A percentile compares a stretch with the other conserved stretches of the same genome.
These are phyloP conservation scores for Coix lacrymajobi DNA, from an alignment of 176 grass and related monocot genomes.

Conservation along the genomic window DNA sequence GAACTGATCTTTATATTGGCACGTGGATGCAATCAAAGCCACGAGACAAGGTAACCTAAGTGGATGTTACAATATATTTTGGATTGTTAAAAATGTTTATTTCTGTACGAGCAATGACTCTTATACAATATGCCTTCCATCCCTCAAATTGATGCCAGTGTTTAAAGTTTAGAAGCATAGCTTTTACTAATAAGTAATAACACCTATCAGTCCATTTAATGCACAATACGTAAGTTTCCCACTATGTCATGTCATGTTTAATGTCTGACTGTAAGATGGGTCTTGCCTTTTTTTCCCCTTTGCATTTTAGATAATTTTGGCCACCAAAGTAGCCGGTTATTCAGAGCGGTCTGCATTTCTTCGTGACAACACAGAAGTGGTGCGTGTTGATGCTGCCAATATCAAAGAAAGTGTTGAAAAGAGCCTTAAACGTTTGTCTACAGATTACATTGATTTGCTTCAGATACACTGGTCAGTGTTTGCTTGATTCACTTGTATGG, in stretches of 20 bases:
- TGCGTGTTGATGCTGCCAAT: conserved; percentile 71
- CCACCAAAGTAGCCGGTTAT: conserved; percentile 86
- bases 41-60: conserved; percentile 64
- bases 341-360: conserved; percentile 54
- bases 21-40: conserved; percentile 83
- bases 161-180: not conserved
- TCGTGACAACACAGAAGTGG: conserved; percentile 48
- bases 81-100: not conserved
- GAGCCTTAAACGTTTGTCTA: conserved; percentile 80
- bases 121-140: not conserved
- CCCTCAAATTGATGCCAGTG: not conserved
- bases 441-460: conserved; percentile 94
- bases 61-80: not conserved
- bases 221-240: not conserved
- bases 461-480: conserved; percentile 85
- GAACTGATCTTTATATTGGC: conserved; percentile 75
- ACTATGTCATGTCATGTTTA: not conserved
- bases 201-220: not conserved
- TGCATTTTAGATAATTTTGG: conserved; percentile 63
- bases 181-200: not conserved
- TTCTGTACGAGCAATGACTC: not conserved
- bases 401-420: conserved; percentile 91
- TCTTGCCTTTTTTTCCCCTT: not conserved
- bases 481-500: not conserved
- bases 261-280: not conserved